Base-by-base conservation (phyloP, 2,329 filamentous ascomycete genomes). In the Paraphaeosphaeria minitans region DNA sequence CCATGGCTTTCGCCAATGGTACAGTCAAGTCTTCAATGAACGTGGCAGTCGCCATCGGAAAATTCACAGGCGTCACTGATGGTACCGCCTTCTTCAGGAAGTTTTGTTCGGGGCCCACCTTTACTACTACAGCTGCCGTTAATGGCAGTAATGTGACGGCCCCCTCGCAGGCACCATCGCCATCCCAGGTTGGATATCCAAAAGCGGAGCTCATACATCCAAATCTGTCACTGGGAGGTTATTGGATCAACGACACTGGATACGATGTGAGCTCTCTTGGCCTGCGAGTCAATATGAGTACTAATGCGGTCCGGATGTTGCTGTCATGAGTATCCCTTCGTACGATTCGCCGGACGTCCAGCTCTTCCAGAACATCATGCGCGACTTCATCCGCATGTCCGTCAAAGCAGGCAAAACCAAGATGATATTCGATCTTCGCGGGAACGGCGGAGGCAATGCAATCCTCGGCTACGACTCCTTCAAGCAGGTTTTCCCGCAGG, bases 401-500 rank as follows among this genome's bases (percentile, higher is more conserved):
- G 79, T 80, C 43, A 62, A 71, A 1, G 76, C 77, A 1, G 79
- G 80, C 2, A 87, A 87, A 69, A 84, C 78, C n/a, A 87, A 85
- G 69, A 77, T 91, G 5, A 79, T 91, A 31, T 83, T 91, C 58
- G 89, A 91, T 62, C 68, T 90, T 7, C 81, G 84, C 4, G 80
- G 78, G 2, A 91, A 91, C 62, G 79, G 78, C 0, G 88, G 88
- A 41, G 88, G 88, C 37, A 73, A 70, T 22, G 73, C 74, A 14
- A 70, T 75, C 27, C 70, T 78, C 5, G 78, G 74, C 53, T 78
- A 77, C 59, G 78, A 80, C 55, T 68, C 75, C 0, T 87, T 87
- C 67, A 79, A 79, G 35, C 81, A 85, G 64, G 78, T 86, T 46
- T 85, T 85, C 70, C 84, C 84, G 5, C 64, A 69, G 0, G 64